Percentiles rank a stretch among this genome's conserved stretches.
phyloP scores from a whole-genome alignment of 1,284 basidiomycete genomes.

The Fomitopsis schrenkii region DNA sequence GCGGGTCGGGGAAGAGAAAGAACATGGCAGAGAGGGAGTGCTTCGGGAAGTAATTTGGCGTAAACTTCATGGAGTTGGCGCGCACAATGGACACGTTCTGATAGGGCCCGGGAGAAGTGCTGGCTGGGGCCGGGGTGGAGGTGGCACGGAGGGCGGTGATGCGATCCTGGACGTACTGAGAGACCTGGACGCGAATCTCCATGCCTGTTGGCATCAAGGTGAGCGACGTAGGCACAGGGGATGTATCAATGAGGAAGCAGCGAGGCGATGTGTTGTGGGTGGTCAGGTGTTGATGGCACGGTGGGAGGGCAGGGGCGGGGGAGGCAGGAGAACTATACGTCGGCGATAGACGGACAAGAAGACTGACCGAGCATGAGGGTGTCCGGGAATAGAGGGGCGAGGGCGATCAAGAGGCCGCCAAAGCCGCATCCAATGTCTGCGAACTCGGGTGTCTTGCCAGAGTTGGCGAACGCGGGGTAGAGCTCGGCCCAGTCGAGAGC shows the following conservation, averaged over 20 bases:
- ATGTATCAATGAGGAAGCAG: no score
- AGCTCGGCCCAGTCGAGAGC: slow-evolving; percentile 84
- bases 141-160: slow-evolving; percentile 80
- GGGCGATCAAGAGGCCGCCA: slow-evolving; percentile 87
- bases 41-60: slow-evolving; percentile 94
- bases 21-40: slow-evolving; percentile 91
- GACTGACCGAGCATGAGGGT: slow-evolving; percentile 91
- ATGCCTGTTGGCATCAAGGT: slow-evolving; percentile 55
- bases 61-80: slow-evolving; percentile 98
- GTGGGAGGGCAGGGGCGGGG: no score
- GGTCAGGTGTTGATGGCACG: slow-evolving; percentile 7
- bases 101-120: slow-evolving; percentile 49
- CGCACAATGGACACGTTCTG: slow-evolving; percentile 94
- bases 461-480: slow-evolving; percentile 69
- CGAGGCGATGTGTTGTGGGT: not conserved
- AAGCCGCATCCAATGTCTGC: slow-evolving; percentile 99
- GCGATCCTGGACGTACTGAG: slow-evolving; percentile 94
- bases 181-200: slow-evolving; percentile 97
- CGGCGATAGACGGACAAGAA: not conserved
- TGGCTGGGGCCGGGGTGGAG: slow-evolving; percentile 39
- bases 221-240: not conserved
- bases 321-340: no score
- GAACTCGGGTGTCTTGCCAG: slow-evolving; percentile 79
- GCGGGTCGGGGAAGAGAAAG: slow-evolving; percentile 98
- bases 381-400: slow-evolving; percentile 91